Base-by-base conservation (phyloP, 2,329 filamentous ascomycete genomes). In the Cladorrhinum sp. region DNA sequence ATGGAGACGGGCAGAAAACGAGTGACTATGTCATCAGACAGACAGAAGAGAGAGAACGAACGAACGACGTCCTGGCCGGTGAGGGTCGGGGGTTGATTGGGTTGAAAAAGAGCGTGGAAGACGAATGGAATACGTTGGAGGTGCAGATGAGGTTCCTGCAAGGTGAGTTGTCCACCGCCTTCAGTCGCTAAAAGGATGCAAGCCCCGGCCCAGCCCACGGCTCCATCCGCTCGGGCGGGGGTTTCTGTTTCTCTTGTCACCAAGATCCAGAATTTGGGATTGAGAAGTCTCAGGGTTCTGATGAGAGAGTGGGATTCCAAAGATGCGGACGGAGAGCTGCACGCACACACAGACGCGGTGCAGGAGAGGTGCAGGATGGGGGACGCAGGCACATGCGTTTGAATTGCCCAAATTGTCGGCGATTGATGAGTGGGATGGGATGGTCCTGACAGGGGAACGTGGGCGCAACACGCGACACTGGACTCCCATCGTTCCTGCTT, bases 151-250 rank as follows among this genome's bases (percentile, higher is more conserved):
- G n/a, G 64, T 65, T 66, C 64, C 71, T 75, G 73, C 73, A 74
- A 69, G 73, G 70, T 75, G 73, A 74, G 73, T 75, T 75, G 73
- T 75, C 72, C 72, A 72, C 68, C 66, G 64, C 68, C 66, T 62
- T 60, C 69, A 67, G 63, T 67, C 67, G 59, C 55, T 59, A 45
- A n/a, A n/a, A 55, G 36, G 61, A 60, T 60, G 60, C 64, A 65
- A 54, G 58, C 60, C 58, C 41, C 10, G 41, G 56, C 62, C 45
- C 48, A 60, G 62, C 59, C 57, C 62, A 63, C 63, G 62, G 60
- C 57, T 62, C 64, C 65, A 62, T 60, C 50, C 62, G 32, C 32
- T 36, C 12, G 45, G 63, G 52, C 48, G 56, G 59, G 56, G 16
- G 41, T 4, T 45, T 45, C 4, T 6, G 4, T 7, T 13, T 45